Percentiles rank a stretch among this genome's conserved stretches.
phyloP scores from a whole-genome alignment of 495 filamentous ascomycete species.

The Pyronema domesticum region DNA sequence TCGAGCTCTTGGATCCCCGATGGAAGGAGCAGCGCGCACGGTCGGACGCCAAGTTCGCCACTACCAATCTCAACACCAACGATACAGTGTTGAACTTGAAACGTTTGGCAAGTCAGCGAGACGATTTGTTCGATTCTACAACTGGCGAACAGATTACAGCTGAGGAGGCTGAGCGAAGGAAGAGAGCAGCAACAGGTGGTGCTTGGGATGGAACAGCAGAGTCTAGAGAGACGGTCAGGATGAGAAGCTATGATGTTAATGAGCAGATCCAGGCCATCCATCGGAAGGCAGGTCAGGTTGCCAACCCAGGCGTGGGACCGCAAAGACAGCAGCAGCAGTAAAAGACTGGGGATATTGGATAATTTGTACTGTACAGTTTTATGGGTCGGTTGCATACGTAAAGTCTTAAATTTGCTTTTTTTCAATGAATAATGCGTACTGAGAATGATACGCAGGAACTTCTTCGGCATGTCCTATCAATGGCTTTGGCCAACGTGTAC shows the following conservation, averaged over 20 bases:
- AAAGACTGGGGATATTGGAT: too few species aligned
- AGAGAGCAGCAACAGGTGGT: slow-evolving; percentile 42
- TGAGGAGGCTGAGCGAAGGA: slow-evolving; percentile 61
- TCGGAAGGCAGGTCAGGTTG: slow-evolving; percentile 37
- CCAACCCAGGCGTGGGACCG: slow-evolving; percentile 23
- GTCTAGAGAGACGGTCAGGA: slow-evolving; percentile 36
- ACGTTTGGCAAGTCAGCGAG: slow-evolving; percentile 80
- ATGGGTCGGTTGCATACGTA: too few species aligned
- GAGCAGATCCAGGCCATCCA: slow-evolving; percentile 55
- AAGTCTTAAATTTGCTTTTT: too few species aligned
- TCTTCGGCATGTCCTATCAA: too few species aligned
- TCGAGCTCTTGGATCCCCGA: slow-evolving; percentile 82
- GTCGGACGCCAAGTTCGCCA: slow-evolving; percentile 61
- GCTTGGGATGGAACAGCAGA: slow-evolving; percentile 48
- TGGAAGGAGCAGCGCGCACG: slow-evolving; percentile 95
- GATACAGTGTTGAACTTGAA: slow-evolving; percentile 92
- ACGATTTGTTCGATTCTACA: slow-evolving; percentile 72
- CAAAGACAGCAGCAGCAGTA: slow-evolving; percentile 9
- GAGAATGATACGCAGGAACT: too few species aligned
- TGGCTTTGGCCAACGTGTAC: too few species aligned
- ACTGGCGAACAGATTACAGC: slow-evolving; percentile 47
- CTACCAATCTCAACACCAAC: slow-evolving; percentile 68
- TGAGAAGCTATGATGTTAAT: slow-evolving; percentile 47
- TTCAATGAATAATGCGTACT: too few species aligned
- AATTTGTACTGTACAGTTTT: too few species aligned